Conservation (phyloP, 140 eudicot species). For the Stevia rebaudiana region DNA sequence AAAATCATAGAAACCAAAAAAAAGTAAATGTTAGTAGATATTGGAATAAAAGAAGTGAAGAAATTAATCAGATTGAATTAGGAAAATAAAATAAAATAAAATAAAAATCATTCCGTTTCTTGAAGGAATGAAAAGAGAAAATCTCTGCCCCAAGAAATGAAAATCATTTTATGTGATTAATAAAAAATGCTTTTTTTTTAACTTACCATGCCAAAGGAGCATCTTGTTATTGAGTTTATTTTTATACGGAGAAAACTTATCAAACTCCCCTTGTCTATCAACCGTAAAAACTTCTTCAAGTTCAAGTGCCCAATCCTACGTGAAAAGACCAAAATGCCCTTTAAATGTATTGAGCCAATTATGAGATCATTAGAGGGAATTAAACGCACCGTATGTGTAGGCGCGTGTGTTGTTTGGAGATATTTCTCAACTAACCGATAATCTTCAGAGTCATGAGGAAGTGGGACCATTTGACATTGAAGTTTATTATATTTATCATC, state of each 20-base stretch:
- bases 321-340: slow-evolving; percentile 5
- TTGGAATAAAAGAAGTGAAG: too few species aligned
- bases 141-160: too few species aligned
- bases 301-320: slow-evolving; percentile 90
- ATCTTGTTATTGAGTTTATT: slow-evolving; percentile 81
- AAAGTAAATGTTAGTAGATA: too few species aligned
- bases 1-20: too few species aligned
- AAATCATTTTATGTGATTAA: neutral
- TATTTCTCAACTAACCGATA: slow-evolving; percentile 71
- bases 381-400: slow-evolving; percentile 74
- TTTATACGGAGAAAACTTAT: slow-evolving; percentile 69
- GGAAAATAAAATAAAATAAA: too few species aligned
- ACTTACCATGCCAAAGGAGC: slow-evolving; percentile 99
- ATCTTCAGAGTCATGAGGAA: slow-evolving; percentile 81
- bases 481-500: slow-evolving; percentile 90
- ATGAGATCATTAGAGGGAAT: slow-evolving; percentile 5
- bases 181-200: neutral
- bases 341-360: neutral
- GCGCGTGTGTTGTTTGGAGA: slow-evolving; percentile 95
- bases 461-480: slow-evolving; percentile 75
- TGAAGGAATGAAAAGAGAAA: too few species aligned
- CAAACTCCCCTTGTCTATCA: slow-evolving; percentile 84
- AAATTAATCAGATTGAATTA: too few species aligned
- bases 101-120: too few species aligned
- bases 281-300: slow-evolving; percentile 90